Base-by-base conservation (phyloP, 108 stramenopile species). In the Epipyxis sp. region DNA sequence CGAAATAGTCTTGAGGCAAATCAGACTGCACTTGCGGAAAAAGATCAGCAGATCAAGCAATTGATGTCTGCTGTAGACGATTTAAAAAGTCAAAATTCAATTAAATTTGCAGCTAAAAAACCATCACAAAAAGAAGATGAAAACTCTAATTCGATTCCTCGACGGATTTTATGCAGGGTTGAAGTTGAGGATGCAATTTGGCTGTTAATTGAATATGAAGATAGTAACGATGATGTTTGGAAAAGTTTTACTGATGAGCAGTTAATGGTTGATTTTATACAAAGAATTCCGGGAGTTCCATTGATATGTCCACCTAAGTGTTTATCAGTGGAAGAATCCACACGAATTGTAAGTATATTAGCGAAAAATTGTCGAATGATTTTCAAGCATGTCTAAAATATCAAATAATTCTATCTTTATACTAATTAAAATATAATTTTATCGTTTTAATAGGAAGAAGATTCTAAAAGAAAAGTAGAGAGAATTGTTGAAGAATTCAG, bases 111-210 rank as follows among this genome's bases (percentile, higher is more conserved):
- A n/a, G 61, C 61, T 37, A 65, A 65, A 37, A 16, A 32, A 65
- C 27, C 34, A 35, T 29, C 61, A 16, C 3, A 3, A 13, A 27
- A 42, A 27, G 71, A 74, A 10, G 50, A 46, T 29, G 71, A 74
- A 10, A 57, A 74, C 34, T 6, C 13, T 42, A 16, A 74, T 10
- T 3, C 10, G n/a, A 43, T 13, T 74, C 71, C 71, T 13, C 44
- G 71, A 74, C 71, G 50, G 3, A 46, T 74, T 54, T 6, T 57
- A 6, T 57, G 32, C 6, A 3, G 71, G 3, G 35, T 74, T 13
- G 71, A 74, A 10, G 34, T 74, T 54, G 71, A 74, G 34, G 71
- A 42, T 29, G 10, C 44, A 10, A 74, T 74, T 29, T 74, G 71
- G 71, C 40, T 74, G 3, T 32, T 74, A 6, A n/a, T 74, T 10